A percentile compares a stretch with the other conserved stretches of the same genome.
Evolutionary conservation across 202 grass and related monocot genomes (phyloP).

Genomic region (Zoysia matrella): DNA sequence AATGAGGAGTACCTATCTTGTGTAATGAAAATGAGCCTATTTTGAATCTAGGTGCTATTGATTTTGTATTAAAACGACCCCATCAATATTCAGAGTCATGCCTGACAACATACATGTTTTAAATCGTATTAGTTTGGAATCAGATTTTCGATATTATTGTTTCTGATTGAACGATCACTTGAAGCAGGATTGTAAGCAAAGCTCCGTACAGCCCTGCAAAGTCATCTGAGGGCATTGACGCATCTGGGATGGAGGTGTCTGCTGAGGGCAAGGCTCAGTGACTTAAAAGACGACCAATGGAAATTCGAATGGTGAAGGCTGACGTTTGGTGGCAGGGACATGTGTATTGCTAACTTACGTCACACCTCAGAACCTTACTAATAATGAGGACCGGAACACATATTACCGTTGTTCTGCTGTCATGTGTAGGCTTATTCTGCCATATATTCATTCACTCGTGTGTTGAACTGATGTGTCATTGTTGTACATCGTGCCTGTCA

Average conservation of each 20-base stretch:
- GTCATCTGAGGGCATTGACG: too few relatives aligned
- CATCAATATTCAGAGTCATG: background rate
- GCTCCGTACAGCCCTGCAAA: too few relatives aligned
- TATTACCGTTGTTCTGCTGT: slow-evolving; percentile 39
- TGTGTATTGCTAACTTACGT: slow-evolving; percentile 35
- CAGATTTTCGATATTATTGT: background rate
- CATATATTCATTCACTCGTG: slow-evolving; percentile 35
- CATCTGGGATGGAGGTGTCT: too few relatives aligned
- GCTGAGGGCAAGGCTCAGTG: slow-evolving; percentile 27
- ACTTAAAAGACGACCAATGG: slow-evolving; percentile 24
- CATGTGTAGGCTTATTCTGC: slow-evolving; percentile 38
- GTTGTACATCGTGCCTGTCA: slow-evolving; percentile 46
- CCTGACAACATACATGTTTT: background rate
- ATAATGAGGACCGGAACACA: slow-evolving; percentile 18
- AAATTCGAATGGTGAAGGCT: slow-evolving; percentile 25
- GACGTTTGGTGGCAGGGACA: slow-evolving; percentile 30
- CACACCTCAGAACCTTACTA: background rate
- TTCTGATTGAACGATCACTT: slow-evolving; percentile 22
- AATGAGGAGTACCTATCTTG: too few relatives aligned
- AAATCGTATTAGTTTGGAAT: background rate
- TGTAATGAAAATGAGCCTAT: background rate
- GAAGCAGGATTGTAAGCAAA: too few relatives aligned
- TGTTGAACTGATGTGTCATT: slow-evolving; percentile 13
- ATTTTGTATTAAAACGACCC: background rate
- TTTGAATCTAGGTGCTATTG: background rate